A percentile compares a stretch with the other conserved stretches of the same genome.
phyloP scores from a whole-genome alignment of 352 stramenopile genomes.

The Stramenopiles sp. region DNA sequence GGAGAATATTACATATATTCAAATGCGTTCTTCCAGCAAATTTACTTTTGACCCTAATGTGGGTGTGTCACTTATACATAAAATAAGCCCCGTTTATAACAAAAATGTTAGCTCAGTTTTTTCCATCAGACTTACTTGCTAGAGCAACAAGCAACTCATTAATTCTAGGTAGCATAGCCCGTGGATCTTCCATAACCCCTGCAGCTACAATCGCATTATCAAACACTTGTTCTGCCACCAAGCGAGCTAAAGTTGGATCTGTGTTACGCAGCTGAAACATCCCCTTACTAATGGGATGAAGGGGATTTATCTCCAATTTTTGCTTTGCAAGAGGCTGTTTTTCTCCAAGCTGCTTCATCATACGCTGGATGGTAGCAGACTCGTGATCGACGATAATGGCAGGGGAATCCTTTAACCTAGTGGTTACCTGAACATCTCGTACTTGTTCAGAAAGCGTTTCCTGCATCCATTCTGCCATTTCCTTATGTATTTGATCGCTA shows the following conservation, averaged over 20 bases:
- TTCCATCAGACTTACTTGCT: no score
- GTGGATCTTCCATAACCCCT: constrained; percentile 88
- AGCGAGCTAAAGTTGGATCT: constrained; percentile 51
- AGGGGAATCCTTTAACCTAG: constrained; percentile 78
- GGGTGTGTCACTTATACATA: no score
- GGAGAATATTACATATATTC: no score
- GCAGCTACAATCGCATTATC: constrained; percentile 94
- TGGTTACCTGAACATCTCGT: constrained; percentile 53
- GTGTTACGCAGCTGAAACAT: constrained; percentile 58
- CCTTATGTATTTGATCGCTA: constrained; percentile 25
- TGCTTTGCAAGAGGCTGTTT: constrained; percentile 63
- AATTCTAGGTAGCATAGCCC: constrained; percentile 82
- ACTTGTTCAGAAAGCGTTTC: constrained; percentile 62
- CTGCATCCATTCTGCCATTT: constrained; percentile 74
- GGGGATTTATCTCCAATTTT: constrained; percentile 93
- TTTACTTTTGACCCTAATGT: no score
- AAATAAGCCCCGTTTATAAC: no score
- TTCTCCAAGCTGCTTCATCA: constrained; percentile 59
- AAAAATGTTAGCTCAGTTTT: no score
- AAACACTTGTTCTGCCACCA: constrained; percentile 71
- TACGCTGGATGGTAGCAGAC: constrained; percentile 80
- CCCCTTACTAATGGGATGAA: constrained; percentile 83
- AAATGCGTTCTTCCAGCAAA: no score
- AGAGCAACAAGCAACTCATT: constrained; percentile 81
- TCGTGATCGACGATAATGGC: constrained; percentile 98